phyloP scores from a whole-genome alignment of 371 early-diverging fungal genomes.

The Aphelidium insulamus region DNA sequence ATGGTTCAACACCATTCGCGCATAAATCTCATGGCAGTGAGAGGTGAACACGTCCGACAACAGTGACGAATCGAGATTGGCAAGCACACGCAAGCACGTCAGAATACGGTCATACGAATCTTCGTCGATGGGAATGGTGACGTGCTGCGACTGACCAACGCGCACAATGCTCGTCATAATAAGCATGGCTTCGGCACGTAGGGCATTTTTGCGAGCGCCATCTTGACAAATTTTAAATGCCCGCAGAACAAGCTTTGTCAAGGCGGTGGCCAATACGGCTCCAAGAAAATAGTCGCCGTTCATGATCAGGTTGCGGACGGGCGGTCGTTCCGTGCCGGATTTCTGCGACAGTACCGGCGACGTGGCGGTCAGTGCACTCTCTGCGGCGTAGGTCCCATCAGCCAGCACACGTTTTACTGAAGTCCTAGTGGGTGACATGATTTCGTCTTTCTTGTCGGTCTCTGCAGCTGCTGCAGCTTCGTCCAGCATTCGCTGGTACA shows the following conservation, averaged over 20 bases:
- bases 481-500: slow-evolving; percentile 2
- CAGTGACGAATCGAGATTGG: slow-evolving; percentile 14
- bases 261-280: slow-evolving; percentile 58
- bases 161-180: slow-evolving; percentile 87
- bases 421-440: slow-evolving; percentile 10
- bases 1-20: slow-evolving; percentile 45
- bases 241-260: slow-evolving; percentile 71
- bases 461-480: slow-evolving; percentile 13
- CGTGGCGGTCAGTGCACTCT: slow-evolving; percentile 45
- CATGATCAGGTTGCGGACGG: slow-evolving; percentile 33
- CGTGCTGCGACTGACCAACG: slow-evolving; percentile 70
- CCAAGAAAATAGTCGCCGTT: slow-evolving; percentile 82
- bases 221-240: slow-evolving; percentile 26
- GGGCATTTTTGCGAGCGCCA: slow-evolving; percentile 32
- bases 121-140: slow-evolving; percentile 69
- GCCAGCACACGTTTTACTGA: slow-evolving; percentile 55
- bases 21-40: slow-evolving; percentile 57
- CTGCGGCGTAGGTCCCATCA: slow-evolving; percentile 93
- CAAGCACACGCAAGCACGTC: slow-evolving; percentile 63
- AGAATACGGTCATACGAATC: slow-evolving; percentile 82
- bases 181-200: slow-evolving; percentile 78
- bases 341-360: slow-evolving; percentile 9
- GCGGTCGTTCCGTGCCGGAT: slow-evolving; percentile 1
- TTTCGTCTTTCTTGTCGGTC: too few relatives aligned
- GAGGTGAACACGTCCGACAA: slow-evolving; percentile 45